Evolutionary conservation across 1,284 basidiomycete genomes (phyloP).

Genomic region (Paramarasmius palmivorus): DNA sequence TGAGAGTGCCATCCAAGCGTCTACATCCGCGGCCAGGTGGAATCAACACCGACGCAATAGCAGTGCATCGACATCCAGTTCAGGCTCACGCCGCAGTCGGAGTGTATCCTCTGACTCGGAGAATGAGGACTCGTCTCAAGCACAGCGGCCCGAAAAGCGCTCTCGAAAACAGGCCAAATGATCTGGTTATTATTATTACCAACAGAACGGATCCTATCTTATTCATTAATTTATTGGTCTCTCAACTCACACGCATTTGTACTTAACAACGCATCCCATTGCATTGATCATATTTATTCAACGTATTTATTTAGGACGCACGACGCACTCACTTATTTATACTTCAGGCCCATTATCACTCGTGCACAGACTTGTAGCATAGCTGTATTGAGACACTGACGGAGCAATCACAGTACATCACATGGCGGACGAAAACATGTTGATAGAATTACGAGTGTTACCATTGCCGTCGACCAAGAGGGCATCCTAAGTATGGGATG

Average conservation of each 20-base stretch:
- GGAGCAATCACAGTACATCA: conserved; percentile 15
- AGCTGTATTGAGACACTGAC: too few relatives aligned
- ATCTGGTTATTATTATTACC: conserved; percentile 10
- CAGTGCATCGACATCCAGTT: conserved; percentile 39
- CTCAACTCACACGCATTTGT: neutral
- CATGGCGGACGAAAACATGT: conserved; percentile 35
- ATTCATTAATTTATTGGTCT: conserved; percentile 13
- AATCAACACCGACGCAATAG: conserved; percentile 34
- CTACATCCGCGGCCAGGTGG: conserved; percentile 16
- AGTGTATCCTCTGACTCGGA: conserved; percentile 37
- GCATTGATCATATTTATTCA: conserved; percentile 8
- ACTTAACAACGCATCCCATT: neutral
- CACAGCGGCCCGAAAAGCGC: conserved; percentile 32
- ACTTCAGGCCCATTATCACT: too few relatives aligned
- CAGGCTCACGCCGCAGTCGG: conserved; percentile 36
- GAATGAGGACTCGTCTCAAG: conserved; percentile 25
- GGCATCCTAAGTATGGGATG: conserved; percentile 27
- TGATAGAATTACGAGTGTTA: conserved; percentile 34
- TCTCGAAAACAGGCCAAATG: conserved; percentile 26
- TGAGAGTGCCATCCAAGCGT: neutral
- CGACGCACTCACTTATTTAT: too few relatives aligned
- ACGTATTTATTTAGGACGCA: neutral
- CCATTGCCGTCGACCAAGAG: conserved; percentile 38
- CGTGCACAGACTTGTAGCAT: too few relatives aligned
- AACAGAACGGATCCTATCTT: conserved; percentile 4